Percentiles rank a stretch among this genome's conserved stretches.
Evolutionary conservation across 2,329 filamentous ascomycete species (phyloP).

Genomic region (Aciculosporium take): DNA sequence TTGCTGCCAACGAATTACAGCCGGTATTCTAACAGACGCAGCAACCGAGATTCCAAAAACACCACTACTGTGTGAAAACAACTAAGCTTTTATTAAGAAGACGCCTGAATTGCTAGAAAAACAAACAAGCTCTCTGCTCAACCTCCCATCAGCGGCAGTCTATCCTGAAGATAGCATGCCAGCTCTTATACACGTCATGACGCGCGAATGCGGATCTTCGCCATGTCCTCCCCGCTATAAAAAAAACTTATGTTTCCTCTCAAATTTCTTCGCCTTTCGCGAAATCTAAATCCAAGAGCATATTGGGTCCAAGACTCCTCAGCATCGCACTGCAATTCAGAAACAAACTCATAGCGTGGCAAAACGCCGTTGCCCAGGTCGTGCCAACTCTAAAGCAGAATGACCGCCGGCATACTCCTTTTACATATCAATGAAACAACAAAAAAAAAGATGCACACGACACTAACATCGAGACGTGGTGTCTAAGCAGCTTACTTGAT

Average conservation of each 20-base stretch:
- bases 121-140: conserved; percentile 2
- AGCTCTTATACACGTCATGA: conserved; percentile 3
- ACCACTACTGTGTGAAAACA: neutral
- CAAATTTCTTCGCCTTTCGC: neutral
- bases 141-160: neutral
- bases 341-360: conserved; percentile 4
- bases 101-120: conserved; percentile 2
- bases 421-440: conserved; percentile 1
- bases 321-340: conserved; percentile 14
- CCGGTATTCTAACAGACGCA: neutral
- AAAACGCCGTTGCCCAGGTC: conserved; percentile 8
- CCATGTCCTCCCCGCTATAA: conserved; percentile 4
- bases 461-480: neutral
- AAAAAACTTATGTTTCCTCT: conserved; percentile 2
- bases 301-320: conserved; percentile 34
- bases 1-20: neutral
- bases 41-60: neutral
- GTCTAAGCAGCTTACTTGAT: conserved; percentile 49
- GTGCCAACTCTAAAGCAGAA: conserved; percentile 1
- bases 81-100: conserved; percentile 7
- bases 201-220: conserved; percentile 1
- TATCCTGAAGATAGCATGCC: conserved; percentile 3
- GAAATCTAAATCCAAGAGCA: conserved; percentile 6
- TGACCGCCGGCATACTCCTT: conserved; percentile 4
- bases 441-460: neutral